Evolutionary conservation across 495 filamentous ascomycete genomes (phyloP).

Genomic region (Cercophora samala): DNA sequence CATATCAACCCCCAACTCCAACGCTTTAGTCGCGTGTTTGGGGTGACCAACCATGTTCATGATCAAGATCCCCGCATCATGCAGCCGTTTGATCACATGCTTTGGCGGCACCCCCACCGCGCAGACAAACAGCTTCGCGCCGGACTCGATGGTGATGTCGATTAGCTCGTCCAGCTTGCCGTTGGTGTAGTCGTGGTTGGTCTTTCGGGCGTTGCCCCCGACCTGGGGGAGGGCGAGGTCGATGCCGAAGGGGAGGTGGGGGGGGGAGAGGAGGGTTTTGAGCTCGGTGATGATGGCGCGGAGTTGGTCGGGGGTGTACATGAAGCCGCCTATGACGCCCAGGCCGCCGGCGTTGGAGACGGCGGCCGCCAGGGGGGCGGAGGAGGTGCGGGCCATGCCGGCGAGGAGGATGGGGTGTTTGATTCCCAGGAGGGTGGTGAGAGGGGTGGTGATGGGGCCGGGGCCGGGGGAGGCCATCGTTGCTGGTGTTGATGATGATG

Average conservation of each 20-base stretch:
- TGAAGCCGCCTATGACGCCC: conserved; percentile 78
- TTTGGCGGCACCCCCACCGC: conserved; percentile 80
- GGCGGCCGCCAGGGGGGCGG: conserved; percentile 74
- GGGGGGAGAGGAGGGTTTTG: conserved; percentile 61
- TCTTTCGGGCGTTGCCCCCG: conserved; percentile 72
- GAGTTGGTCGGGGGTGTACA: conserved; percentile 78
- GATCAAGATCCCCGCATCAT: conserved; percentile 69
- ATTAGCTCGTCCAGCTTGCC: conserved; percentile 80
- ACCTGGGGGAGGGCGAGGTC: conserved; percentile 85
- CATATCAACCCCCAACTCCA: conserved; percentile 76
- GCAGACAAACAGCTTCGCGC: conserved; percentile 74
- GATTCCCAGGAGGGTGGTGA: conserved; percentile 70
- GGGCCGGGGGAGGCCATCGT: conserved; percentile 39
- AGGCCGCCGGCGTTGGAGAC: conserved; percentile 85
- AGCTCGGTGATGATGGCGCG: conserved; percentile 77
- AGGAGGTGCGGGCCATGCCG: conserved; percentile 81
- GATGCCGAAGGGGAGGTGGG: conserved; percentile 74
- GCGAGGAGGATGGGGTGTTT: conserved; percentile 80
- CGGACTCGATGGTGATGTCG: conserved; percentile 71
- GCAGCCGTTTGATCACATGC: conserved; percentile 64
- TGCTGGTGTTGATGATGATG: background rate
- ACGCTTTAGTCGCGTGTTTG: conserved; percentile 80
- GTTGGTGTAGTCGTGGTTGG: conserved; percentile 89
- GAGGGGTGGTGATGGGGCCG: conserved; percentile 67
- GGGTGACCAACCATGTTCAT: conserved; percentile 97